A percentile compares a stretch with the other conserved stretches of the same genome.
Conservation (phyloP, 495 filamentous ascomycete genomes). For the Penicillium ucsense region DNA sequence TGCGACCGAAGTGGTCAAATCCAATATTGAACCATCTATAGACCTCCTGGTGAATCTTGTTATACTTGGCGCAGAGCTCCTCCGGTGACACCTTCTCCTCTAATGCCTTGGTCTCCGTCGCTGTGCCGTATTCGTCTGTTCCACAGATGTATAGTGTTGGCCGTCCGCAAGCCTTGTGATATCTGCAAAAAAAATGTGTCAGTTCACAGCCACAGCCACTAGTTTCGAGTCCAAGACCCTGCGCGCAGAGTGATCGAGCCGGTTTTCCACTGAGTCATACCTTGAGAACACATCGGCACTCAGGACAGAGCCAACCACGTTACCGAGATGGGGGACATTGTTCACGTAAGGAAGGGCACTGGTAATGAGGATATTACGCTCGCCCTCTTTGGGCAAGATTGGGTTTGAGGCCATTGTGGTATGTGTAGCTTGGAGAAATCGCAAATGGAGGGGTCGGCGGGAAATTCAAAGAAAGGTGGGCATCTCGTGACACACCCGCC, state of each 20-base stretch:
- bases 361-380: constrained; percentile 45
- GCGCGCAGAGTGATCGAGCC: background rate
- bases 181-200: constrained; percentile 31
- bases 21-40: constrained; percentile 84
- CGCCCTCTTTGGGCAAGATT: constrained; percentile 34
- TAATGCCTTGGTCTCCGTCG: constrained; percentile 73
- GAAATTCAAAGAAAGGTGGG: constrained; percentile 20
- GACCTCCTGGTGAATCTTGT: constrained; percentile 70
- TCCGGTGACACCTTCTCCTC: constrained; percentile 60
- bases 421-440: constrained; percentile 9
- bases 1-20: constrained; percentile 81
- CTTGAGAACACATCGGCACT: constrained; percentile 69
- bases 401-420: constrained; percentile 21
- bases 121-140: constrained; percentile 74
- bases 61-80: constrained; percentile 77
- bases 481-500: constrained; percentile 16
- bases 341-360: constrained; percentile 76
- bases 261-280: constrained; percentile 27
- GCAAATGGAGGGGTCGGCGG: constrained; percentile 21
- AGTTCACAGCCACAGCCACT: too few relatives aligned
- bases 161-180: constrained; percentile 57
- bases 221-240: too few relatives aligned
- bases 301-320: constrained; percentile 84
- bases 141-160: constrained; percentile 47
- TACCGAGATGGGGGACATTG: constrained; percentile 92